Conservation (phyloP, 2,329 filamentous ascomycete genomes). For the Cladosporium velox region DNA sequence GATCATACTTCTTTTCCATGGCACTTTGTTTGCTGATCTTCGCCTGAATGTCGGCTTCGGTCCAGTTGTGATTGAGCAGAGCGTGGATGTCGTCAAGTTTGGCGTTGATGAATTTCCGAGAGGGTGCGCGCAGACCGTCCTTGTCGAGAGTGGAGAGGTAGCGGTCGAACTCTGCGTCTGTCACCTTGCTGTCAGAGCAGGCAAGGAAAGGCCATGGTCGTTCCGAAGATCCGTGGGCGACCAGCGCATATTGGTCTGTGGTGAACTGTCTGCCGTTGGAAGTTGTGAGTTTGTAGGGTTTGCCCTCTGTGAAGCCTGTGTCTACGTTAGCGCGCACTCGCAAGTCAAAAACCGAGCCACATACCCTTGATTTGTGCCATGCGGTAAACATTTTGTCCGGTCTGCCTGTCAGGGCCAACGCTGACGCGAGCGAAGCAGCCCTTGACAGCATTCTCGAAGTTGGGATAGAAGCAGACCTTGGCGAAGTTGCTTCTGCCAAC, state of each 20-base stretch:
- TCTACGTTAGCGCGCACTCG: slow-evolving; percentile 30
- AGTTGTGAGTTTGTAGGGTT: slow-evolving; percentile 74
- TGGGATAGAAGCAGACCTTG: slow-evolving; percentile 89
- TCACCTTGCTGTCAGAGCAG: slow-evolving; percentile 81
- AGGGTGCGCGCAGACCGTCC: slow-evolving; percentile 73
- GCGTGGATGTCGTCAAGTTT: slow-evolving; percentile 81
- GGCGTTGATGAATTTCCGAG: slow-evolving; percentile 64
- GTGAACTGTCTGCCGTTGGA: slow-evolving; percentile 73
- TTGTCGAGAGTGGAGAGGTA: slow-evolving; percentile 74
- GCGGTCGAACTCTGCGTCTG: slow-evolving; percentile 75
- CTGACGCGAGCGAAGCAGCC: slow-evolving; percentile 86
- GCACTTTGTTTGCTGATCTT: slow-evolving; percentile 73
- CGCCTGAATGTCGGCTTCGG: slow-evolving; percentile 75
- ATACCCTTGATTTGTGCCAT: slow-evolving; percentile 85
- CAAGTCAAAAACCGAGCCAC: slow-evolving; percentile 24
- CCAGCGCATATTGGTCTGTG: slow-evolving; percentile 81
- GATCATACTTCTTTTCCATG: slow-evolving; percentile 57
- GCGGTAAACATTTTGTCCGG: slow-evolving; percentile 76
- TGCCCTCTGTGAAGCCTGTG: slow-evolving; percentile 73
- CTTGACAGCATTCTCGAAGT: slow-evolving; percentile 77
- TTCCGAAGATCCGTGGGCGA: slow-evolving; percentile 79
- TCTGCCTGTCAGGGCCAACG: slow-evolving; percentile 74
- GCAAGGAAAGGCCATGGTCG: slow-evolving; percentile 87
- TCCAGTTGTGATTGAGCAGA: slow-evolving; percentile 79
- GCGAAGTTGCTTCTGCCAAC: slow-evolving; percentile 85